Percentiles rank a stretch among this genome's conserved stretches.
Evolutionary conservation across 305 asterid species (phyloP).

Genomic region (Solanum hybrid): DNA sequence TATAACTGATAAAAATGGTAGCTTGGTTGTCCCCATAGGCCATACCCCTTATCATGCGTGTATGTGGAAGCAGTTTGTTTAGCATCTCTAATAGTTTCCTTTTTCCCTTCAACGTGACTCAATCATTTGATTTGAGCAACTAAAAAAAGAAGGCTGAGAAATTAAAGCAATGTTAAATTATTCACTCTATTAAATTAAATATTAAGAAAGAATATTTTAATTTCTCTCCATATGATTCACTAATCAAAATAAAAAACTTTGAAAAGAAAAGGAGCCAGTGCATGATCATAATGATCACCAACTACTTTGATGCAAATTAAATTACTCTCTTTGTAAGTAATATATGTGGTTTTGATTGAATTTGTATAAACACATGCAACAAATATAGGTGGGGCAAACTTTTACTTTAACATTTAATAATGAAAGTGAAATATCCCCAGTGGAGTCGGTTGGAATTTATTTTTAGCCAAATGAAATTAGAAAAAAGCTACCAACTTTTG

Average conservation of each 20-base stretch:
- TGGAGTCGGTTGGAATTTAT: neutral
- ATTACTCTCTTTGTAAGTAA: neutral
- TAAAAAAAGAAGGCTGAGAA: too few species aligned
- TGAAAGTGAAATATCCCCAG: neutral
- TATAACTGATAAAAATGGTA: fast-evolving
- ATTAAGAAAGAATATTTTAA: neutral
- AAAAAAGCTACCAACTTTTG: neutral
- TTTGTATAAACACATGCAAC: neutral
- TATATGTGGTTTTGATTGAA: neutral
- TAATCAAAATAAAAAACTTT: neutral
- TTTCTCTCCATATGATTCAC: neutral
- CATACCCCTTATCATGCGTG: neutral
- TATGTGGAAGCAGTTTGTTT: neutral
- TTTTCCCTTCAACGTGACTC: neutral
- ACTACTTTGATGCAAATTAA: neutral
- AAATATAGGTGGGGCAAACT: neutral
- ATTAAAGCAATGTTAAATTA: neutral
- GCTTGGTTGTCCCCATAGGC: neutral
- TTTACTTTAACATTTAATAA: neutral
- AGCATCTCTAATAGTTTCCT: neutral
- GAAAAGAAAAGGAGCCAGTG: neutral
- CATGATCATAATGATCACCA: neutral
- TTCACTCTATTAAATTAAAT: neutral
- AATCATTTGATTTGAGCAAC: neutral
- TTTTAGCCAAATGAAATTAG: neutral